phyloP scores from a whole-genome alignment of 345 rosid species.

The Noccaea bulbosa region DNA sequence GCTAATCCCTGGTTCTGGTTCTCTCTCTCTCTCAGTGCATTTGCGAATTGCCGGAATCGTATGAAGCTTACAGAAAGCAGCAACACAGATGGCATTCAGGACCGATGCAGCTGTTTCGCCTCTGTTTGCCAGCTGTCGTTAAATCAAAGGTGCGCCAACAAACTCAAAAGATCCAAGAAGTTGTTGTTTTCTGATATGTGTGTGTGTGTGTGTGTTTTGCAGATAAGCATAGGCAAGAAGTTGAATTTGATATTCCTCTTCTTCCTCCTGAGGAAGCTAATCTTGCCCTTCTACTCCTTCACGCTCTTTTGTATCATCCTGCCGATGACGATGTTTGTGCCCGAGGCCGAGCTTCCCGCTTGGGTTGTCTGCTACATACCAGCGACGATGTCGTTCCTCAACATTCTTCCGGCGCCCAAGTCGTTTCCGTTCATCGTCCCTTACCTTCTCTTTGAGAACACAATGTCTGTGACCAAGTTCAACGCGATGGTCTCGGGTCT shows the following conservation, averaged over 20 bases:
- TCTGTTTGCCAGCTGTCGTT: conserved; percentile 77
- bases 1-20: conserved; percentile 9
- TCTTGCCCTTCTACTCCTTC: conserved; percentile 91
- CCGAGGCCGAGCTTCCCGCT: conserved; percentile 87
- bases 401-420: conserved; percentile 90
- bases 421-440: conserved; percentile 96
- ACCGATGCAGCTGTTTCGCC: conserved; percentile 95
- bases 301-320: conserved; percentile 92
- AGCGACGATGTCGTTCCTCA: conserved; percentile 93
- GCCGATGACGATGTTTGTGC: conserved; percentile 96
- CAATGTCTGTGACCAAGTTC: conserved; percentile 97
- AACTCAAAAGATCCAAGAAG: too few species aligned
- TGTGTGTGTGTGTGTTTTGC: conserved; percentile 40
- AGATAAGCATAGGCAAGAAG: conserved; percentile 83
- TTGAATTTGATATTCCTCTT: conserved; percentile 92
- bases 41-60: conserved; percentile 92
- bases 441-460: conserved; percentile 93
- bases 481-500: conserved; percentile 93
- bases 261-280: conserved; percentile 81
- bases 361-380: conserved; percentile 98
- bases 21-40: conserved; percentile 60
- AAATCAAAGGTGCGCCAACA: conserved; percentile 61
- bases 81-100: conserved; percentile 99
- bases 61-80: conserved; percentile 93
- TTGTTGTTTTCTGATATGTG: not conserved